phyloP scores from a whole-genome alignment of 768 basidiomycete genomes.

The Auricularia heimuer region DNA sequence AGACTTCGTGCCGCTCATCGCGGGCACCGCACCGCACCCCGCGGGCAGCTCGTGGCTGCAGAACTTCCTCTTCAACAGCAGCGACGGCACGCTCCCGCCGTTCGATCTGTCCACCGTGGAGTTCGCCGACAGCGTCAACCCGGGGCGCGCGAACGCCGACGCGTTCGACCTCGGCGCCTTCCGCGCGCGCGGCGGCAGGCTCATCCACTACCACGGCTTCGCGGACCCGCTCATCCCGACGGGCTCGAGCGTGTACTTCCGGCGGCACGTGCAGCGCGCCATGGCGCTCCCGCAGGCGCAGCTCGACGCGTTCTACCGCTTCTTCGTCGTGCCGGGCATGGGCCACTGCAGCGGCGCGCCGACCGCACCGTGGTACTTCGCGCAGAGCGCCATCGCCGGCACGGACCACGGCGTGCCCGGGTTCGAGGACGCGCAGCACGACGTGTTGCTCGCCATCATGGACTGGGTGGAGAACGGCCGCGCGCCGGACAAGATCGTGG shows the following conservation, averaged over 20 bases:
- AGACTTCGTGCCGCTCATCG: neutral
- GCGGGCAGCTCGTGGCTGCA: neutral
- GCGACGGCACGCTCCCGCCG: neutral
- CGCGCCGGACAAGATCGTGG: neutral
- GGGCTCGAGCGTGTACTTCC: constrained; percentile 17
- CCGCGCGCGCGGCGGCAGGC: constrained; percentile 17
- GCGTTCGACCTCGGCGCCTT: constrained; percentile 12
- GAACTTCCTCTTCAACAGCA: neutral
- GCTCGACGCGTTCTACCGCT: constrained; percentile 23
- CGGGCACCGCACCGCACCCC: neutral
- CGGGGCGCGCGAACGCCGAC: neutral
- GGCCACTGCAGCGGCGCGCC: constrained; percentile 21
- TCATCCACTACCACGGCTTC: constrained; percentile 18
- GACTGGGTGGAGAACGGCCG: neutral
- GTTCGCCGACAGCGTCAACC: neutral
- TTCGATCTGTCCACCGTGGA: neutral
- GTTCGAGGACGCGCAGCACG: neutral
- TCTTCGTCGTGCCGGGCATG: constrained; percentile 26
- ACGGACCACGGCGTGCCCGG: neutral
- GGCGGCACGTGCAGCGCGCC: constrained; percentile 14
- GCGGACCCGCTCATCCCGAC: constrained; percentile 16
- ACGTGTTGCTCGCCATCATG: neutral
- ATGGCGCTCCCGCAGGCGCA: constrained; percentile 13
- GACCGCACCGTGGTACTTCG: neutral
- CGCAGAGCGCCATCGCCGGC: neutral